Evolutionary conservation across 495 filamentous ascomycete species (phyloP), one percentile per base, ranked within the genome.

Genomic region (Penicillium angulare): DNA sequence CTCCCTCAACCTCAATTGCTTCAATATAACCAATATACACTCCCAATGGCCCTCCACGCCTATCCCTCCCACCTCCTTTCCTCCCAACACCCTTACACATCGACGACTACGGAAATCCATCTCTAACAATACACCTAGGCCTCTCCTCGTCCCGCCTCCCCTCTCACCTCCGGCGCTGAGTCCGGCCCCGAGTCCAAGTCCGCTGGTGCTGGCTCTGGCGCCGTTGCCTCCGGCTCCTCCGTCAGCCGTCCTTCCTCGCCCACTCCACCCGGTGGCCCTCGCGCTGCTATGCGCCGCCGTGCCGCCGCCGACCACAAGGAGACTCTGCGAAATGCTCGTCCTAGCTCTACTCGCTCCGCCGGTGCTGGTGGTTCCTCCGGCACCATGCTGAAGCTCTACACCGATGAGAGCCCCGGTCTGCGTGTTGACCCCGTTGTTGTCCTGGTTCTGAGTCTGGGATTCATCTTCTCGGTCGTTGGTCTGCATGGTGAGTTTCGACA

Each of bases 351-450:
- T 47, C 80, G 95, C 53, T 85, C 92, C 26, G 93, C 93, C 13
- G 93, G 95, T 53, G 93, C 95, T 8, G 93, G 93, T 52, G 93
- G 93, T 50, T 96, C 91, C 58, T 93, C 86, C 68, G 93, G 90
- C 69, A 98, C 93, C 38, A 98, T 98, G 93, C 82, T 98, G 71
- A 90, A 92, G 72, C 87, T 98, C n/a, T 98, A 98, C 81, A 98
- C 93, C 32, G 93, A 98, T 65, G 93, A 98, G 79, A 90, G 85
- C 55, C 92, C 95, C 49, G 93, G 93, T 52, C 74, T 98, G 55
- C 92, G 96, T 71, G 93, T 98, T 50, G 93, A 98, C 66, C 93
- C 93, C 16, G 92, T 98, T 31, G 90, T 98, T 43, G 93, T 98
- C 38, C 77, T 98, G 64, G 92, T 95, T 52, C 80, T 98, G 56